phyloP scores from a whole-genome alignment of 768 basidiomycete species.

The Tricholoma furcatifolium region DNA sequence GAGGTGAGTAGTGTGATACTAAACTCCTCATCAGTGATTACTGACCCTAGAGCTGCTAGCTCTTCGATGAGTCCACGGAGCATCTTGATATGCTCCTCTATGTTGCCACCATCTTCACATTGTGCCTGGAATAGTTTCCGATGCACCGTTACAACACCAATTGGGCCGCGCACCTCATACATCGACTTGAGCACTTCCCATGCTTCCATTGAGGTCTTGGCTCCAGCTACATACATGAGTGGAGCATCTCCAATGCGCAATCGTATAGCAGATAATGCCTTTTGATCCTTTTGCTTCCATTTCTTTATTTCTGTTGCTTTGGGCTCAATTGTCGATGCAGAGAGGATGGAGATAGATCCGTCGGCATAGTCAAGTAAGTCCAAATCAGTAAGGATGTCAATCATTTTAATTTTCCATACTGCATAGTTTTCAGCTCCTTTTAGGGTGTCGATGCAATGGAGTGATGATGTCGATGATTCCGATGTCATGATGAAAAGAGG shows the following conservation, averaged over 20 bases:
- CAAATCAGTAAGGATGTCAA: conserved; percentile 23
- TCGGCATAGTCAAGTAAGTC: conserved; percentile 14
- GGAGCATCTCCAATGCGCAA: conserved; percentile 24
- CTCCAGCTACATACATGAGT: conserved; percentile 26
- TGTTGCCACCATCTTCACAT: conserved; percentile 27
- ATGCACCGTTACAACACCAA: conserved; percentile 24
- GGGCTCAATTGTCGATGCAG: neutral
- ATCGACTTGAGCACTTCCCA: conserved; percentile 28
- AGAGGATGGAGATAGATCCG: neutral
- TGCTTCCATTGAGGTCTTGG: conserved; percentile 22
- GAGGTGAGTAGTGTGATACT: conserved; percentile 29
- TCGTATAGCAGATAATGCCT: conserved; percentile 29
- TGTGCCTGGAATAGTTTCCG: conserved; percentile 25
- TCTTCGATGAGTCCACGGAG: conserved; percentile 24
- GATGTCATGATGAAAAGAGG: neutral
- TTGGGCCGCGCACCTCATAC: conserved; percentile 26
- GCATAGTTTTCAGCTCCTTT: conserved; percentile 1
- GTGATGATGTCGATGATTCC: neutral
- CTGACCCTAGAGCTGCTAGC: conserved; percentile 17
- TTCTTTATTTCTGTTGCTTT: neutral
- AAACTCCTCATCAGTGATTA: conserved; percentile 28
- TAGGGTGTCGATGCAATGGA: conserved; percentile 3
- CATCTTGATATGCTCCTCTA: conserved; percentile 29
- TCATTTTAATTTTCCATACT: conserved; percentile 22
- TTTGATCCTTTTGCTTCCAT: conserved; percentile 28